Evolutionary conservation across 1,284 basidiomycete genomes (phyloP).

Genomic region (Clitocybe nebularis): DNA sequence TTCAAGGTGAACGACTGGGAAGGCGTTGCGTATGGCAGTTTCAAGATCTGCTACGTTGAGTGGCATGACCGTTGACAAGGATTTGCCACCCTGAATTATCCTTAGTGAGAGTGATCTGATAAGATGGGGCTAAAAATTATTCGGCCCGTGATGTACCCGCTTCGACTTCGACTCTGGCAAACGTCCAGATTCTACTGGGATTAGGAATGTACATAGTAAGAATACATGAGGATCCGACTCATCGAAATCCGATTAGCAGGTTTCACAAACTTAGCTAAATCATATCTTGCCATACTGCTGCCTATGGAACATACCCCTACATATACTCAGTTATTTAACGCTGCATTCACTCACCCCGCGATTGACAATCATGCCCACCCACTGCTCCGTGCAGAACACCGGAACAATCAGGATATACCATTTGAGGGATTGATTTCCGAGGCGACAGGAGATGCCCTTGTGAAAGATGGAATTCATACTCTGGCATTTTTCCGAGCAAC

Average conservation of each 20-base stretch:
- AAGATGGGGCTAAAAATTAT: conserved; percentile 5
- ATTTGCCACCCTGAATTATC: neutral
- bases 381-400: conserved; percentile 45
- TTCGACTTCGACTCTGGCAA: neutral
- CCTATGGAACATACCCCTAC: too few species aligned
- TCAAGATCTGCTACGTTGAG: conserved; percentile 55
- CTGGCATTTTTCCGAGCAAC: conserved; percentile 57
- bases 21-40: conserved; percentile 50
- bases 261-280: too few species aligned
- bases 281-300: too few species aligned
- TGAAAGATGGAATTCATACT: conserved; percentile 49
- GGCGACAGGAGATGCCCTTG: conserved; percentile 48
- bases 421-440: conserved; percentile 67
- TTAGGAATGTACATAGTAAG: too few species aligned
- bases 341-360: conserved; percentile 34
- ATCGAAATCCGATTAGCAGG: too few species aligned
- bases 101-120: conserved; percentile 3
- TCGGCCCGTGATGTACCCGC: neutral
- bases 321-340: conserved; percentile 21
- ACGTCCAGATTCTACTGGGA: too few species aligned
- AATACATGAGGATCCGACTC: too few species aligned
- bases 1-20: conserved; percentile 62
- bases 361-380: conserved; percentile 80
- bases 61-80: conserved; percentile 43
- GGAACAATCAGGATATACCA: conserved; percentile 34